These are phyloP conservation scores for Pythium insidiosum DNA, from an alignment of 352 stramenopile genomes.

Conservation along the genomic window DNA sequence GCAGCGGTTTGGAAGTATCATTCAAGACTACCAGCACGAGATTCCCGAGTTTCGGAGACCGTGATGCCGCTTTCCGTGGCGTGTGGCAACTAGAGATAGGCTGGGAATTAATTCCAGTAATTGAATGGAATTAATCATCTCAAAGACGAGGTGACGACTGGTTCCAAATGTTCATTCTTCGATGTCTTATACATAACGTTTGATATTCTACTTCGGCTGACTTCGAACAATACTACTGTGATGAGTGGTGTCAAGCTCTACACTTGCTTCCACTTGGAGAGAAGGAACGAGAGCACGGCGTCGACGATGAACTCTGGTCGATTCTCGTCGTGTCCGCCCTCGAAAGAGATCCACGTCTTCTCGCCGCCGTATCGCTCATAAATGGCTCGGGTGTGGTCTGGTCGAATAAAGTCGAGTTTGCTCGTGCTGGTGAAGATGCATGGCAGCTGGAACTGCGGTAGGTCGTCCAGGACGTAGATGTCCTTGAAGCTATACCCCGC, in stretches of 20 bases:
- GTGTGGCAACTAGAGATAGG: no score
- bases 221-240: no score
- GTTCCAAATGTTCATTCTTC: no score
- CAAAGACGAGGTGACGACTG: no score
- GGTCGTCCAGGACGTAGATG: slow-evolving; percentile 37
- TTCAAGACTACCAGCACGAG: slow-evolving; percentile 66
- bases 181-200: no score
- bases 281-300: slow-evolving; percentile 12
- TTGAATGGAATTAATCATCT: no score
- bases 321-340: slow-evolving; percentile 54
- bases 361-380: slow-evolving; percentile 47
- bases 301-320: slow-evolving; percentile 39
- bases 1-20: slow-evolving; percentile 68
- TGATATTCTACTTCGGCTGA: no score
- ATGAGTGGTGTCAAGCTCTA: no score
- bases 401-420: slow-evolving; percentile 71
- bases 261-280: slow-evolving; percentile 5
- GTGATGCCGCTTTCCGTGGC: no score
- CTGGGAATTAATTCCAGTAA: no score
- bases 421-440: slow-evolving; percentile 63
- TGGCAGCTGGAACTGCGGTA: slow-evolving; percentile 27
- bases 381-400: slow-evolving; percentile 40
- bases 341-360: slow-evolving; percentile 51
- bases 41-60: slow-evolving; percentile 10
- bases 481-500: slow-evolving; percentile 50